Conservation (phyloP, 306 rosid species). For the Dryas octopetala region DNA sequence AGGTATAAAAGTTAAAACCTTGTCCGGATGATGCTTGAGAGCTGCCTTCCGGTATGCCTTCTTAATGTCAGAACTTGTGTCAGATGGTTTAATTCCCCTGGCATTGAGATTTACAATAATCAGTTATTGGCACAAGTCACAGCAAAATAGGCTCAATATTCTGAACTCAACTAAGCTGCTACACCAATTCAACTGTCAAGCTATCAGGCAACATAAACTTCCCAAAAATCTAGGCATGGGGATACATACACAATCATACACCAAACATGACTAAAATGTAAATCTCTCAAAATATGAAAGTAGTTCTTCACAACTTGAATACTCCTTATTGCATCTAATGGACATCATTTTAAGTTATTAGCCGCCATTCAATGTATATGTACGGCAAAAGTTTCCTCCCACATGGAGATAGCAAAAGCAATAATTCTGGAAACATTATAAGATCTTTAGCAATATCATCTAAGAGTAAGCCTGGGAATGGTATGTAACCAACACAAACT, state of each 20-base stretch:
- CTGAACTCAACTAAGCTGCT: too few relatives aligned
- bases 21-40: constrained; percentile 42
- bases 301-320: neutral
- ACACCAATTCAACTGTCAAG: too few relatives aligned
- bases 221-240: neutral
- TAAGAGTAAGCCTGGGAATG: neutral
- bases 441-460: neutral
- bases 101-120: too few relatives aligned
- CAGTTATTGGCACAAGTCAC: too few relatives aligned
- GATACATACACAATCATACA: neutral
- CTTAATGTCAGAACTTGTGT: constrained; percentile 27
- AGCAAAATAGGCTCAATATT: too few relatives aligned
- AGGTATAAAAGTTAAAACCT: constrained; percentile 25
- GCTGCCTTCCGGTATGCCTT: constrained; percentile 42
- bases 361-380: neutral
- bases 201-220: neutral
- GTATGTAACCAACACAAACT: neutral
- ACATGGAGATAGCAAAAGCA: neutral
- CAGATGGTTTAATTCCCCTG: too few relatives aligned
- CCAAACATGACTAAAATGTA: neutral
- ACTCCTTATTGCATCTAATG: neutral
- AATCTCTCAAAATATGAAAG: neutral
- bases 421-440: neutral
- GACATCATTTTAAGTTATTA: neutral
- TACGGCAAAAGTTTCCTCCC: neutral